A percentile compares a stretch with the other conserved stretches of the same genome.
Evolutionary conservation across 768 basidiomycete genomes (phyloP).

Genomic region (Boletus barrowsii): DNA sequence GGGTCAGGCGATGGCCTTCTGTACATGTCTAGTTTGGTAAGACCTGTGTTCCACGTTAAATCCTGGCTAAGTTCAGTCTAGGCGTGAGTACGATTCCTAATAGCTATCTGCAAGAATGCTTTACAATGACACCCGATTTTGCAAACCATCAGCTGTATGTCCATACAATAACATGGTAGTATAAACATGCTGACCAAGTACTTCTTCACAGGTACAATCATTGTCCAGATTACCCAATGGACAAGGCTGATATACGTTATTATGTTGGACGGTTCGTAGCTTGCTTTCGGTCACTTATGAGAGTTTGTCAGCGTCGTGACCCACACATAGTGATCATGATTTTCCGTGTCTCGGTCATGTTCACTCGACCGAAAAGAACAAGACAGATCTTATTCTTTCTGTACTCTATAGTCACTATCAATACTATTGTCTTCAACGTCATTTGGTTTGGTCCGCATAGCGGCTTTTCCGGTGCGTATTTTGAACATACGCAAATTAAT

Average conservation of each 20-base stretch:
- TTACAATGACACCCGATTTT: not conserved
- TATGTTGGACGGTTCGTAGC: slow-evolving; percentile 4
- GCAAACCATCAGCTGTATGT: not conserved
- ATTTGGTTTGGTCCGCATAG: slow-evolving; percentile 1
- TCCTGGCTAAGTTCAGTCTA: not conserved
- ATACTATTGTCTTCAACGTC: not conserved
- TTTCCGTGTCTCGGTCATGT: slow-evolving; percentile 17
- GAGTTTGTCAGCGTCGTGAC: not conserved
- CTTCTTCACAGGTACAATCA: not conserved
- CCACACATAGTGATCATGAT: slow-evolving; percentile 11
- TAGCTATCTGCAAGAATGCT: no score
- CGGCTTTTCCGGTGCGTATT: not conserved
- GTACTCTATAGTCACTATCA: not conserved
- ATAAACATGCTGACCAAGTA: not conserved
- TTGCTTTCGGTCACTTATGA: not conserved
- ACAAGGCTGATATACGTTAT: not conserved
- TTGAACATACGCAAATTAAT: no score
- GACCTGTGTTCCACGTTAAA: not conserved
- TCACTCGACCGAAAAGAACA: not conserved
- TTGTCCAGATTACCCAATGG: not conserved
- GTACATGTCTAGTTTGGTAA: not conserved
- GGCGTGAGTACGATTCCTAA: slow-evolving; percentile 2
- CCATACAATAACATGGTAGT: not conserved
- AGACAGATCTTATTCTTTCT: not conserved
- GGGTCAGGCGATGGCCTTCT: not conserved